A percentile compares a stretch with the other conserved stretches of the same genome.
These are phyloP conservation scores for Penicillium sp. DNA, from an alignment of 2,329 filamentous ascomycete species.

Conservation along the genomic window DNA sequence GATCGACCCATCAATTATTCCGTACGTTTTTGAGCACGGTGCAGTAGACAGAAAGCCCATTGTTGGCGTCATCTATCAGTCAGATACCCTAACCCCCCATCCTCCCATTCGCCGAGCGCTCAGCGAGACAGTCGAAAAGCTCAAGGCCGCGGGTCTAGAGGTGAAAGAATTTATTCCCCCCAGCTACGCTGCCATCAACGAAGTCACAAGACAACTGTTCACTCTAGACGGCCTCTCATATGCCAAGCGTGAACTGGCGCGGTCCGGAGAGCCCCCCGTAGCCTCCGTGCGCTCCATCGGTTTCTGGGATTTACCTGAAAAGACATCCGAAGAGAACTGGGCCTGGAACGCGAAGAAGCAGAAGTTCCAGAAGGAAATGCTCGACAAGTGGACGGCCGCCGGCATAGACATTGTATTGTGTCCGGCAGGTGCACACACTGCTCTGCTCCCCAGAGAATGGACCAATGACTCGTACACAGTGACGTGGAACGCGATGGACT, in stretches of 20 bases:
- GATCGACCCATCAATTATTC: not conserved
- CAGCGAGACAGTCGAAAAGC: constrained; percentile 33
- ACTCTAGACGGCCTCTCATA: constrained; percentile 35
- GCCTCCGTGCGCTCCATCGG: constrained; percentile 31
- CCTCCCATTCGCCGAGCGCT: constrained; percentile 60
- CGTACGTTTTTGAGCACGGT: constrained; percentile 28
- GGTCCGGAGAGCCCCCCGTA: constrained; percentile 30
- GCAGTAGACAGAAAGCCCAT: not conserved
- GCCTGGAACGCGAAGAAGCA: constrained; percentile 30
- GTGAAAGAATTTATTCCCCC: constrained; percentile 39
- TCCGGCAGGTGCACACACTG: constrained; percentile 8
- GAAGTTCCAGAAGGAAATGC: constrained; percentile 30
- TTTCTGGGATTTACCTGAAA: constrained; percentile 30
- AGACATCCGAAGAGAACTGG: constrained; percentile 33
- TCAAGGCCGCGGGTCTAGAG: constrained; percentile 1
- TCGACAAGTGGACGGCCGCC: constrained; percentile 24
- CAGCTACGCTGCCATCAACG: constrained; percentile 27
- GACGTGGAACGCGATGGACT: constrained; percentile 34
- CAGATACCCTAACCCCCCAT: constrained; percentile 41
- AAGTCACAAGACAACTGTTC: constrained; percentile 30
- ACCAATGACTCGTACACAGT: constrained; percentile 33
- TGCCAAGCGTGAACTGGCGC: constrained; percentile 26
- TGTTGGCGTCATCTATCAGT: constrained; percentile 37
- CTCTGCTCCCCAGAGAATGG: constrained; percentile 28
- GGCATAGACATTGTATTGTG: constrained; percentile 14